These are phyloP conservation scores for Thielaviopsis cerberus DNA, from an alignment of 2,329 filamentous ascomycete genomes.

Conservation along the genomic window DNA sequence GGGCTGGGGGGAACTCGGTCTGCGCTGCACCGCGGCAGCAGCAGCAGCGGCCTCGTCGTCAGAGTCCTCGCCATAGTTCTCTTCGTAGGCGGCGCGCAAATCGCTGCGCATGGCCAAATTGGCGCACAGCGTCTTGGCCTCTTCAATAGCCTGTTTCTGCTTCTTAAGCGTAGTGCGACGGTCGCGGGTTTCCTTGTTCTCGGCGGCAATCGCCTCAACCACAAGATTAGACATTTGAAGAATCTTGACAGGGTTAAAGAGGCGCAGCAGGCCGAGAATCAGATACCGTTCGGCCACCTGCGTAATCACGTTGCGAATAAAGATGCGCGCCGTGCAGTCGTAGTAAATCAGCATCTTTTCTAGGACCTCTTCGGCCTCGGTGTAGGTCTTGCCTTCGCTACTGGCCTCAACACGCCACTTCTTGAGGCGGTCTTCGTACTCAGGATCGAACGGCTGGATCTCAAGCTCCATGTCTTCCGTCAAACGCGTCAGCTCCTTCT, in stretches of 20 bases:
- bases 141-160: slow-evolving; percentile 32
- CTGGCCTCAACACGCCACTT: slow-evolving; percentile 27
- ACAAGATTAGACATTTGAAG: slow-evolving; percentile 26
- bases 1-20: neutral
- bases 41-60: slow-evolving; percentile 7
- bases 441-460: slow-evolving; percentile 33
- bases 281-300: slow-evolving; percentile 34
- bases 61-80: slow-evolving; percentile 9
- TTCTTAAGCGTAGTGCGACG: slow-evolving; percentile 27
- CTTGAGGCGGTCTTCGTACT: slow-evolving; percentile 32
- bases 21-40: neutral
- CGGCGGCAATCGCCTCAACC: slow-evolving; percentile 32
- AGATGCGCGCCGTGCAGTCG: slow-evolving; percentile 31
- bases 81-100: slow-evolving; percentile 21
- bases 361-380: slow-evolving; percentile 32
- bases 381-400: slow-evolving; percentile 27
- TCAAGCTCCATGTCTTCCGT: slow-evolving; percentile 34
- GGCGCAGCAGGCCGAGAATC: slow-evolving; percentile 30
- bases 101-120: slow-evolving; percentile 34
- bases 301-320: slow-evolving; percentile 33
- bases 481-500: slow-evolving; percentile 27
- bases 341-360: slow-evolving; percentile 40
- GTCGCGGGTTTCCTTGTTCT: slow-evolving; percentile 34
- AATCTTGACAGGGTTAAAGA: slow-evolving; percentile 35
- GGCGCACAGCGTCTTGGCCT: slow-evolving; percentile 30